Evolutionary conservation across 257 asterid species (phyloP).

Genomic region (Solanum pimpinellifolium): DNA sequence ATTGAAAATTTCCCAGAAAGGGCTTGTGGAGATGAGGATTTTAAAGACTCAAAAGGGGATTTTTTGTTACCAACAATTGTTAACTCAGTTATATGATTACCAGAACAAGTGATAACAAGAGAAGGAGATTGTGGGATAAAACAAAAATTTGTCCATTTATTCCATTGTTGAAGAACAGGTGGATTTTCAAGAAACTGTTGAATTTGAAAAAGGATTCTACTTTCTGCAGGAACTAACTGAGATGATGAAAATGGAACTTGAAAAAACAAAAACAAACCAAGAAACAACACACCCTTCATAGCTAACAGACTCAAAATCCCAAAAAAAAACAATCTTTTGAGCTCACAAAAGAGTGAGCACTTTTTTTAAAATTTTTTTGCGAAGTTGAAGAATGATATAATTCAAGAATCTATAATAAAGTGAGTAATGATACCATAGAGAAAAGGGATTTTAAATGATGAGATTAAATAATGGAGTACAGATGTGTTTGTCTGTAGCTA

Average conservation of each 20-base stretch:
- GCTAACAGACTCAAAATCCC: neutral
- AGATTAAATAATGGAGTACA: neutral
- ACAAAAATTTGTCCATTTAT: slow-evolving; percentile 83
- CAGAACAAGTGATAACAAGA: slow-evolving; percentile 54
- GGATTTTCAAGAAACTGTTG: slow-evolving; percentile 74
- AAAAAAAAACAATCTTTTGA: neutral
- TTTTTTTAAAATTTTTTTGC: neutral
- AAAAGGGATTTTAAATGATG: neutral
- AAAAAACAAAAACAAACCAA: slow-evolving; percentile 17
- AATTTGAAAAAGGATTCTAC: slow-evolving; percentile 50
- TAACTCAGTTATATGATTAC: slow-evolving; percentile 56
- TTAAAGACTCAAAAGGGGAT: slow-evolving; percentile 29
- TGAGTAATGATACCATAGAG: neutral
- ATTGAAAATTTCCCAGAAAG: slow-evolving; percentile 49
- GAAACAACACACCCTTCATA: neutral
- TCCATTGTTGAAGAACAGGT: slow-evolving; percentile 57
- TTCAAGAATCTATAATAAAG: neutral
- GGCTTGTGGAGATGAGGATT: slow-evolving; percentile 20
- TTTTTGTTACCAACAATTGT: slow-evolving; percentile 66
- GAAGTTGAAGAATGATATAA: neutral
- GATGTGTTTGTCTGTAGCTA: neutral
- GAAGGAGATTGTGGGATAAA: slow-evolving; percentile 40
- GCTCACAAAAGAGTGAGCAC: neutral
- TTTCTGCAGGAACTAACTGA: slow-evolving; percentile 46
- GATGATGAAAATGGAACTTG: slow-evolving; percentile 23